Evolutionary conservation across 1,139 yeast species (phyloP).

Genomic region (Hanseniaspora sp.): DNA sequence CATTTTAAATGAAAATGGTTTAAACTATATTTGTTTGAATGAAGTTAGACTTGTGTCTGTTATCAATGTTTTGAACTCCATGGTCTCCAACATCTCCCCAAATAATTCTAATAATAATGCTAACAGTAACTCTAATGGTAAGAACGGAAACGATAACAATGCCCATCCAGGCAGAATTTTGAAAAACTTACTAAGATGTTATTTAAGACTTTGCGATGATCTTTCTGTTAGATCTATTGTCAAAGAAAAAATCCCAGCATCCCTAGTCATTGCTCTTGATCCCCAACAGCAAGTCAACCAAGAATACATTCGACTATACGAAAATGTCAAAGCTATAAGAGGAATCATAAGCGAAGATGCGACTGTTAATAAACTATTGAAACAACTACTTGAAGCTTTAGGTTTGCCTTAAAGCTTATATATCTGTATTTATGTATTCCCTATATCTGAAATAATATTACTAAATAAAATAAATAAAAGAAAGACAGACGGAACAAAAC

Average conservation of each 20-base stretch:
- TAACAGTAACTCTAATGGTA: background rate
- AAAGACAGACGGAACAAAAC: no score
- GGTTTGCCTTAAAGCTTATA: slow-evolving; percentile 12
- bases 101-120: background rate
- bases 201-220: slow-evolving; percentile 80
- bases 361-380: slow-evolving; percentile 77
- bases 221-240: slow-evolving; percentile 82
- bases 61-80: slow-evolving; percentile 71
- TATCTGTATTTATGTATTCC: background rate
- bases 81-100: slow-evolving; percentile 74
- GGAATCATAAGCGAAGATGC: slow-evolving; percentile 71
- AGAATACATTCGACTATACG: background rate
- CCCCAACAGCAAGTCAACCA: background rate
- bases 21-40: slow-evolving; percentile 85
- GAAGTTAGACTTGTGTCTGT: slow-evolving; percentile 92
- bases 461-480: no score
- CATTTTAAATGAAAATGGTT: slow-evolving; percentile 79
- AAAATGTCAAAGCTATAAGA: slow-evolving; percentile 70
- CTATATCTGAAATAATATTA: no score
- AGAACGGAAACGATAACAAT: slow-evolving; percentile 25
- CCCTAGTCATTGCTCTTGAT: background rate
- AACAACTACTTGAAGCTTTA: slow-evolving; percentile 68
- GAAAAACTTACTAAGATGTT: slow-evolving; percentile 90
- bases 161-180: slow-evolving; percentile 58
- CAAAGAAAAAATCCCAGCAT: slow-evolving; percentile 59